Base-by-base conservation (phyloP, 2,329 filamentous ascomycete species). In the Chaetomium globosum region DNA sequence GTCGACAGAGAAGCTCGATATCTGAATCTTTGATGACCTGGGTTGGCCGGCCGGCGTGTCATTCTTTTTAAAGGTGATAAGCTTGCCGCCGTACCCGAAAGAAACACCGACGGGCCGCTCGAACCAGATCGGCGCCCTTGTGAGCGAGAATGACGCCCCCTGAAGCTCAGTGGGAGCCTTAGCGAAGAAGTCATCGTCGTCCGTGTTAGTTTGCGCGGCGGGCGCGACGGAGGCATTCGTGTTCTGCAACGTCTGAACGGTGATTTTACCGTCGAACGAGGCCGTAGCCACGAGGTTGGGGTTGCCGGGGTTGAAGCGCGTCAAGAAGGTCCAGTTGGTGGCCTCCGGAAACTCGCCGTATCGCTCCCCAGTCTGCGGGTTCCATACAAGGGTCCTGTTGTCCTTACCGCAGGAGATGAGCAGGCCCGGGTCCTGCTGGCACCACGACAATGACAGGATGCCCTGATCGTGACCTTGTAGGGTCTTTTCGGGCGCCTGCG, bases 241-340 rank as follows among this genome's bases (percentile, higher is more conserved):
- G 77, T 95, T 97, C 75, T 99, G 95, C 49, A 97, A 84, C 1
- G 94, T 97, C 76, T 97, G 94, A 53, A 99, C 82, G 1, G 91
- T 89, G 68, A 99, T 97, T 79, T 96, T 97, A 72, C 96, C 95
- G 74, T 99, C 95, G 71, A 98, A 98, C 2, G 94, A 96, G 10
- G 96, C 95, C 21, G 95, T 98, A 21, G 96, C 96, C 58, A 94
- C 92, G 65, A 99, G 83, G 74, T 89, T 91, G 12, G 95, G 94
- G 77, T 99, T 97, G 71, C 91, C 88, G 33, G 95, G 95, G 76
- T 97, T 93, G 85, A 96, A 98, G 68, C 89, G 87, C 5, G 95
- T 97, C 75, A 94, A 89, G 81, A 99, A 99, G 6, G 93, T 97
- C 94, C 95, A 99, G 78, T 98, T 99, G n/a, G 94, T 97, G 61